Conservation (phyloP, 176 grass and related monocot species). For the Musa schizocarpa region DNA sequence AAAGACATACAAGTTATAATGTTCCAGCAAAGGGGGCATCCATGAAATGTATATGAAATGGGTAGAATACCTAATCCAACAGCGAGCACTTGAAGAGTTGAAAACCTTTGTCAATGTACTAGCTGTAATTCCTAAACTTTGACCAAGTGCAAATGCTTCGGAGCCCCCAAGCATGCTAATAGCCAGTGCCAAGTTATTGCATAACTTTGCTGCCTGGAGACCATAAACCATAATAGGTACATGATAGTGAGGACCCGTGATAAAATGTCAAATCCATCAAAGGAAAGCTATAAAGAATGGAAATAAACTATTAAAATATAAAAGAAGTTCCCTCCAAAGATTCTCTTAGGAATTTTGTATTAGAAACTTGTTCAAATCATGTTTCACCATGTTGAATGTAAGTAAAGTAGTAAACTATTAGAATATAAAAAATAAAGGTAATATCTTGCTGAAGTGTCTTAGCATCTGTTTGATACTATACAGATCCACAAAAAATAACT, state of each 20-base stretch:
- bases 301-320: not conserved
- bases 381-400: not conserved
- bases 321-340: not conserved
- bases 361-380: not conserved
- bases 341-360: not conserved
- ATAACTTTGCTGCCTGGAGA: slow-evolving; percentile 86
- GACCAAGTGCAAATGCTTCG: slow-evolving; percentile 86
- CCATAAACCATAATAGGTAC: slow-evolving; percentile 7
- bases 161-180: slow-evolving; percentile 90
- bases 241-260: not conserved
- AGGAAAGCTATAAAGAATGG: not conserved
- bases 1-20: not conserved
- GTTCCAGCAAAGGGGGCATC: not conserved
- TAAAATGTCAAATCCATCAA: not conserved
- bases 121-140: slow-evolving; percentile 78
- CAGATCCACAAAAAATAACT: not conserved
- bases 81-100: slow-evolving; percentile 89
- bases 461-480: not conserved
- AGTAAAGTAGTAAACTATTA: too few relatives aligned
- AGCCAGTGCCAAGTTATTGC: slow-evolving; percentile 95
- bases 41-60: slow-evolving; percentile 1
- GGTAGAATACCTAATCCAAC: slow-evolving; percentile 77
- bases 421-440: not conserved
- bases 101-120: slow-evolving; percentile 72
- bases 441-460: not conserved